Evolutionary conservation across 176 grass and related monocot species (phyloP).

Genomic region (Oryza meyeriana): DNA sequence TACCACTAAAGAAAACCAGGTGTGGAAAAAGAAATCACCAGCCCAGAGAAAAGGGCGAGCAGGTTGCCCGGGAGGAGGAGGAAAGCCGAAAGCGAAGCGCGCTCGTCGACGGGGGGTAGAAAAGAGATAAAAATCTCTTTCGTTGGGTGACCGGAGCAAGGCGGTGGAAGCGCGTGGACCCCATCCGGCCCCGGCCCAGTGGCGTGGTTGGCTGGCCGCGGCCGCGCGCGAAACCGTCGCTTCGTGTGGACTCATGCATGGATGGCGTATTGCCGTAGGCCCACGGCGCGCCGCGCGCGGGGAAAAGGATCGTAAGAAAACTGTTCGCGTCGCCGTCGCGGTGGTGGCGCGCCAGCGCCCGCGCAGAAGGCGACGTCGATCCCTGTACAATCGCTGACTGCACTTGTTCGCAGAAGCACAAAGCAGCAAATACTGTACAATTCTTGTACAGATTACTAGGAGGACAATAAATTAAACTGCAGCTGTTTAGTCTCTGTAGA

Average conservation of each 20-base stretch:
- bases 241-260: conserved; percentile 38
- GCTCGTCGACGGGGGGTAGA: not conserved
- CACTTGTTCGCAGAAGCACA: not conserved
- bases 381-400: not conserved
- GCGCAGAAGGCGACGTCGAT: conserved; percentile 13
- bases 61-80: not conserved
- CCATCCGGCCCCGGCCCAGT: not conserved
- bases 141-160: not conserved
- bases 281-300: not conserved
- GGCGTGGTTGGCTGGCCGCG: not conserved
- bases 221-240: conserved; percentile 13
- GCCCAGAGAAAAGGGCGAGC: not conserved
- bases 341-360: not conserved
- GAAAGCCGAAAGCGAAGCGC: not conserved
- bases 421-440: not conserved
- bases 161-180: conserved; percentile 60
- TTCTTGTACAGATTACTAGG: not conserved
- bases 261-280: not conserved
- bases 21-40: not conserved
- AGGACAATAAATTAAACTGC: not conserved
- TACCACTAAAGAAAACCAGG: not conserved
- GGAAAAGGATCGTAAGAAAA: not conserved
- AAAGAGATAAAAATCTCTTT: not conserved
- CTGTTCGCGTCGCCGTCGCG: conserved; percentile 29
- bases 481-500: not conserved